Percentiles rank a stretch among this genome's conserved stretches.
phyloP scores from a whole-genome alignment of 176 grass and related monocot species.

The Saccharum spontaneum region DNA sequence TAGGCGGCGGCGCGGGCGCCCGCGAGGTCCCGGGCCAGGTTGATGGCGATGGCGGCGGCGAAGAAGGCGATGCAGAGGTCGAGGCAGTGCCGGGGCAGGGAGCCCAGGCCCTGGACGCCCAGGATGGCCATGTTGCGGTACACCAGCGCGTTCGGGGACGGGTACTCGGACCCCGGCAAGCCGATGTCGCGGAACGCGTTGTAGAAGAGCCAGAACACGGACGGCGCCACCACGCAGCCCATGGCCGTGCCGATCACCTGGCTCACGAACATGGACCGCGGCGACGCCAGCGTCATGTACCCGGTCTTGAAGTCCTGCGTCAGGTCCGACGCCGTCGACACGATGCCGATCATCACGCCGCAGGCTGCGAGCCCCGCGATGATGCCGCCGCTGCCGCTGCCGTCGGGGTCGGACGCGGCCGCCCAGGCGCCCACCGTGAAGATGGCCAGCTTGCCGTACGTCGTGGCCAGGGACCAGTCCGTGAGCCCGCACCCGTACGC shows the following conservation, averaged over 20 bases:
- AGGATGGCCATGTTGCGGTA: slow-evolving; percentile 73
- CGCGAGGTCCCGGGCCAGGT: slow-evolving; percentile 45
- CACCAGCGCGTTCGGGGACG: slow-evolving; percentile 59
- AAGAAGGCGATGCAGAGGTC: slow-evolving; percentile 55
- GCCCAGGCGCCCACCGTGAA: slow-evolving; percentile 63
- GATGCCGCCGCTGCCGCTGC: slow-evolving; percentile 38
- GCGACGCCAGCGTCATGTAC: slow-evolving; percentile 77
- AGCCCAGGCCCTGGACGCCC: slow-evolving; percentile 52
- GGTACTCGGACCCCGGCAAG: slow-evolving; percentile 56
- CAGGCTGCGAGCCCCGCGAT: slow-evolving; percentile 52
- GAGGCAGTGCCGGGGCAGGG: slow-evolving; percentile 51
- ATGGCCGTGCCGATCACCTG: slow-evolving; percentile 64
- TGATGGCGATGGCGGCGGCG: slow-evolving; percentile 43
- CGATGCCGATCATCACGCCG: slow-evolving; percentile 69
- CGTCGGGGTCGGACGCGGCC: neutral
- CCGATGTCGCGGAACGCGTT: slow-evolving; percentile 53
- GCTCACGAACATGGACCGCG: slow-evolving; percentile 70
- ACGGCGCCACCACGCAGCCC: slow-evolving; percentile 59
- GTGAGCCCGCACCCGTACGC: slow-evolving; percentile 67
- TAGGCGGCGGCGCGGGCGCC: slow-evolving; percentile 36
- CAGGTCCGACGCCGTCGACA: slow-evolving; percentile 63
- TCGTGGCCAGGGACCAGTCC: slow-evolving; percentile 64
- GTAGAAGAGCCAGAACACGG: slow-evolving; percentile 71
- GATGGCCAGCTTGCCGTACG: slow-evolving; percentile 62
- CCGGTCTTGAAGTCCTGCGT: slow-evolving; percentile 74